These are phyloP conservation scores for Colletotrichum euphorbiae DNA, from an alignment of 2,329 filamentous ascomycete genomes.

Conservation along the genomic window DNA sequence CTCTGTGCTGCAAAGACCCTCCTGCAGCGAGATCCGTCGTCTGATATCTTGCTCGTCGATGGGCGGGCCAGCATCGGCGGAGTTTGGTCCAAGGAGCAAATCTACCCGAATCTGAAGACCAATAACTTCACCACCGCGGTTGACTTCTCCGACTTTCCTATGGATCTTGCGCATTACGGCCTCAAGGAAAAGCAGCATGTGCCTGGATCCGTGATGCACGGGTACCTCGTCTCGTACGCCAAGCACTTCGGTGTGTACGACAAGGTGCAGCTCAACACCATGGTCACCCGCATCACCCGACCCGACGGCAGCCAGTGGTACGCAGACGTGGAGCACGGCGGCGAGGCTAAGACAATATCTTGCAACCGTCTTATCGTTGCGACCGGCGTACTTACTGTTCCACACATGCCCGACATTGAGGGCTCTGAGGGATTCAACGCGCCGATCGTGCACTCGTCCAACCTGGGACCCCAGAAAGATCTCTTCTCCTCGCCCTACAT, in stretches of 20 bases:
- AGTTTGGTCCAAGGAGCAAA: constrained; percentile 54
- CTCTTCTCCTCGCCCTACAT: constrained; percentile 49
- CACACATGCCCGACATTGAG: constrained; percentile 64
- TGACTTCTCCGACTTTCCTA: constrained; percentile 52
- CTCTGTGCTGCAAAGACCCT: constrained; percentile 61
- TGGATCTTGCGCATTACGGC: constrained; percentile 47
- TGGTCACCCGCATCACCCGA: constrained; percentile 61
- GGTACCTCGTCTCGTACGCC: constrained; percentile 68
- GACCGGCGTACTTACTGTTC: constrained; percentile 69
- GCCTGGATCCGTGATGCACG: constrained; percentile 65
- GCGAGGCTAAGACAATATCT: constrained; percentile 40
- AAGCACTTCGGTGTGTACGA: constrained; percentile 62
- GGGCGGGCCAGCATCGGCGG: constrained; percentile 53
- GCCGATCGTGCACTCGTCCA: constrained; percentile 68
- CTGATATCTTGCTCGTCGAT: constrained; percentile 58
- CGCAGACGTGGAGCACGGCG: constrained; percentile 39
- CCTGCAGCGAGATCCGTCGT: constrained; percentile 53
- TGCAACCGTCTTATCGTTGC: constrained; percentile 68
- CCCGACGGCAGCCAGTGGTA: constrained; percentile 49
- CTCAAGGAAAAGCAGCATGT: constrained; percentile 58
- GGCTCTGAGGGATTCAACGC: constrained; percentile 62
- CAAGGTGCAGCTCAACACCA: constrained; percentile 62
- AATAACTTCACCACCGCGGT: constrained; percentile 56
- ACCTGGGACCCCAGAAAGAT: constrained; percentile 55
- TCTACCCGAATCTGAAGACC: constrained; percentile 57